These are phyloP conservation scores for Emericellopsis atlantica DNA, from an alignment of 2,329 filamentous ascomycete genomes.

Conservation along the genomic window DNA sequence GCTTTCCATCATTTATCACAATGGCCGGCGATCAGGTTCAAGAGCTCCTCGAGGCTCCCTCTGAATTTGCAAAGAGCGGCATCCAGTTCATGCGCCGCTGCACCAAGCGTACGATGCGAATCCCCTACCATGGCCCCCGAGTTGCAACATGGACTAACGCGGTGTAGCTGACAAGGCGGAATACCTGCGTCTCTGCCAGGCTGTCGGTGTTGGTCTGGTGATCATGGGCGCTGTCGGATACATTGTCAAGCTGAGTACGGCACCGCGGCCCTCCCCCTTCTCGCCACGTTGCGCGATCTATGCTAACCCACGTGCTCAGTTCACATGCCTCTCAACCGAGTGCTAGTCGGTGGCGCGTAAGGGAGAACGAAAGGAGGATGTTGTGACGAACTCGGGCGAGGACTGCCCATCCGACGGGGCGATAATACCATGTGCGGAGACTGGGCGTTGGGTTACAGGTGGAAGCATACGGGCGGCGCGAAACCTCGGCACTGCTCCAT, in stretches of 20 bases:
- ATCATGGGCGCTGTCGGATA: conserved; percentile 61
- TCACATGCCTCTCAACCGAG: conserved; percentile 59
- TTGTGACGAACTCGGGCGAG: background rate
- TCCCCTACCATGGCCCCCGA: background rate
- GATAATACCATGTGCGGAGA: too few relatives aligned
- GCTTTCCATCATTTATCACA: conserved; percentile 29
- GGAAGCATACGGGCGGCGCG: too few relatives aligned
- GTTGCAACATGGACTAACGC: background rate
- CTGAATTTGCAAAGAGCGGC: conserved; percentile 50
- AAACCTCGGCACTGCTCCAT: too few relatives aligned
- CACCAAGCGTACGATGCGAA: conserved; percentile 40
- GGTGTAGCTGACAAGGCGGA: conserved; percentile 25
- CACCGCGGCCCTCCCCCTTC: background rate
- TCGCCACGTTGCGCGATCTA: background rate
- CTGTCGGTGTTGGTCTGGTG: conserved; percentile 56
- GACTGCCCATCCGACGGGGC: background rate
- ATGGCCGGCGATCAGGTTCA: conserved; percentile 54
- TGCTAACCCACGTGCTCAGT: conserved; percentile 23
- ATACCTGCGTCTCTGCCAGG: conserved; percentile 35
- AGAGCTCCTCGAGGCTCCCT: conserved; percentile 56
- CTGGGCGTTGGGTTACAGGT: too few relatives aligned
- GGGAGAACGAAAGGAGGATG: background rate
- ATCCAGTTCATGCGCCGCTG: conserved; percentile 49
- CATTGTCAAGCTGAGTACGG: conserved; percentile 55
- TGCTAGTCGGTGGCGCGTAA: conserved; percentile 55